Conservation (phyloP, 768 basidiomycete genomes). For the Exidia glandulosa region DNA sequence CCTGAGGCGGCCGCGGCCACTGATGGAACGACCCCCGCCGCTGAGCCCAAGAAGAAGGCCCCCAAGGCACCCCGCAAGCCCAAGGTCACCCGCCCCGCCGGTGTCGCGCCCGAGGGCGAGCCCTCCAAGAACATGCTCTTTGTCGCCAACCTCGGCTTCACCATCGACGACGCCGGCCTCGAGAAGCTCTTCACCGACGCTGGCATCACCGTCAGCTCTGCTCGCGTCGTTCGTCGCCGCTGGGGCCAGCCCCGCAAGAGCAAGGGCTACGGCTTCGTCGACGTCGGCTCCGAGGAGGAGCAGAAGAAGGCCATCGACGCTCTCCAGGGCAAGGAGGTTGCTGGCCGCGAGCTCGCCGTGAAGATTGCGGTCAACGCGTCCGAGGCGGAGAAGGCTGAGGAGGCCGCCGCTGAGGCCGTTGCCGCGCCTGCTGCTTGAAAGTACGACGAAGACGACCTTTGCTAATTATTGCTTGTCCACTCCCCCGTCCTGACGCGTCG, state of each 20-base stretch:
- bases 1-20: conserved; percentile 19
- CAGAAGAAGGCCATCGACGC: conserved; percentile 85
- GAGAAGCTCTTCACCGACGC: conserved; percentile 75
- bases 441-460: neutral
- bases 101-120: conserved; percentile 78
- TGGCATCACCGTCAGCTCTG: conserved; percentile 70
- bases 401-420: conserved; percentile 9
- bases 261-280: conserved; percentile 98
- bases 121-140: conserved; percentile 85
- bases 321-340: conserved; percentile 80
- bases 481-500: conserved; percentile 9
- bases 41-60: conserved; percentile 37
- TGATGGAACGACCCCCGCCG: conserved; percentile 24
- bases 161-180: conserved; percentile 76
- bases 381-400: conserved; percentile 20
- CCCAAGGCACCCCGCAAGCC: conserved; percentile 45
- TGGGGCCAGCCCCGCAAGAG: conserved; percentile 78
- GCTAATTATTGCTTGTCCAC: conserved; percentile 1
- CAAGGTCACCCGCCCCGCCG: conserved; percentile 55
- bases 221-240: conserved; percentile 79
- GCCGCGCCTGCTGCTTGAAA: conserved; percentile 8
- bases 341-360: conserved; percentile 78
- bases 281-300: conserved; percentile 79
- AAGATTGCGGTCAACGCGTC: conserved; percentile 88
- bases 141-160: conserved; percentile 97